These are phyloP conservation scores for Penicillium herquei DNA, from an alignment of 495 filamentous ascomycete species.

Conservation along the genomic window DNA sequence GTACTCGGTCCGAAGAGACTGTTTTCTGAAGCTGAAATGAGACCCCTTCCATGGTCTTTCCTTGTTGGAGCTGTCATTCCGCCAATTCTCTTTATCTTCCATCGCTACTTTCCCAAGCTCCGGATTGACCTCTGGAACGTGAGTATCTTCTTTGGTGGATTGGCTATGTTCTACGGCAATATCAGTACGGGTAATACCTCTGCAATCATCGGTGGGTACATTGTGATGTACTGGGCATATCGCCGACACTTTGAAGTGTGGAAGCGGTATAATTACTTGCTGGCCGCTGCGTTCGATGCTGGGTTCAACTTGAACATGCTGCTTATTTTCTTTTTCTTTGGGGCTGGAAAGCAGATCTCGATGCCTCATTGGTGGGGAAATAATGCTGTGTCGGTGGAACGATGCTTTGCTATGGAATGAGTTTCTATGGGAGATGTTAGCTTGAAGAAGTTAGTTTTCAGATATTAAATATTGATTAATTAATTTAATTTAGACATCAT, in stretches of 20 bases:
- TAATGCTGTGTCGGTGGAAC: slow-evolving; percentile 31
- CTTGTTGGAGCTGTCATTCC: slow-evolving; percentile 52
- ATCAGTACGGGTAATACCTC: slow-evolving; percentile 55
- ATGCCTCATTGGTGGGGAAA: slow-evolving; percentile 63
- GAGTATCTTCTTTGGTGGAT: slow-evolving; percentile 49
- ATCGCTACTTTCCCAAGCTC: slow-evolving; percentile 46
- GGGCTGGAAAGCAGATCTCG: slow-evolving; percentile 47
- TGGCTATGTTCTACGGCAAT: slow-evolving; percentile 37
- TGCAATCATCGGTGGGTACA: slow-evolving; percentile 53
- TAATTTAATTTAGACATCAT: no score
- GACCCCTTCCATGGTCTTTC: slow-evolving; percentile 54
- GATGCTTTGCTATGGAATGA: slow-evolving; percentile 29
- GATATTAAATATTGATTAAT: no score
- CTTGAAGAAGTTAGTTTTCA: no score
- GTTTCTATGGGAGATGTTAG: no score
- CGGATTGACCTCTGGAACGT: slow-evolving; percentile 57
- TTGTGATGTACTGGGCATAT: slow-evolving; percentile 56
- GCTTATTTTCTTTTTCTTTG: slow-evolving; percentile 55
- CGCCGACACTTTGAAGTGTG: slow-evolving; percentile 52
- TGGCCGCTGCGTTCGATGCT: slow-evolving; percentile 57
- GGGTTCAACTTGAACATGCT: slow-evolving; percentile 58
- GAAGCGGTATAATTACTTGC: slow-evolving; percentile 55
- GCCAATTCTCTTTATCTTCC: slow-evolving; percentile 45
- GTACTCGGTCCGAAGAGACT: slow-evolving; percentile 53
- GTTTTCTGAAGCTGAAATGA: slow-evolving; percentile 49